Conservation (phyloP, 768 basidiomycete genomes). For the Boletales sp. region DNA sequence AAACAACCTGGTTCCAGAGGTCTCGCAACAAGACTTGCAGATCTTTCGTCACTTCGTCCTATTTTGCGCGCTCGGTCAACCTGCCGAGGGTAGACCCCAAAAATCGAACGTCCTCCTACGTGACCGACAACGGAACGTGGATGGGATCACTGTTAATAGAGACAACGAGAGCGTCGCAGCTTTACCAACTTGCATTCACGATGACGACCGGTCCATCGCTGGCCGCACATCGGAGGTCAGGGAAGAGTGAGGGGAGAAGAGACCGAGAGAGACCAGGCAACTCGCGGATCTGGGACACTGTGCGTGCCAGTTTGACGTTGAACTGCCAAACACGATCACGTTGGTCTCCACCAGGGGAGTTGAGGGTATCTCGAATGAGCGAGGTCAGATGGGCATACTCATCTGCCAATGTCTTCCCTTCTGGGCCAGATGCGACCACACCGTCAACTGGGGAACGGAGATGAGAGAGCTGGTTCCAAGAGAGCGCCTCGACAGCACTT, state of each 20-base stretch:
- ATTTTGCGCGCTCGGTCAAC: not conserved
- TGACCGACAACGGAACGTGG: slow-evolving; percentile 1
- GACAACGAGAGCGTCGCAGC: not conserved
- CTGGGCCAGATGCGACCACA: not conserved
- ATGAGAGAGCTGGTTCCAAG: slow-evolving; percentile 15
- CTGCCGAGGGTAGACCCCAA: not conserved
- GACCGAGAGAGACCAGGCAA: not conserved
- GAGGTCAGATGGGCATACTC: not conserved
- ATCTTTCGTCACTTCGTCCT: not conserved
- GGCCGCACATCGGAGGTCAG: not conserved
- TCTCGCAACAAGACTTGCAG: not conserved
- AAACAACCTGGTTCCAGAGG: not conserved
- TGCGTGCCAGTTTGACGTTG: not conserved
- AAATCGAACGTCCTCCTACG: not conserved
- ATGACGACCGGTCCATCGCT: slow-evolving; percentile 20
- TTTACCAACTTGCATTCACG: slow-evolving; percentile 23
- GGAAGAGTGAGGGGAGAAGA: not conserved
- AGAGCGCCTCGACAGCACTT: not conserved
- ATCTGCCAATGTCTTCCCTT: not conserved
- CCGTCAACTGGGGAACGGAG: slow-evolving; percentile 1
- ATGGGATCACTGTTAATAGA: not conserved
- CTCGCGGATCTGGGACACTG: not conserved
- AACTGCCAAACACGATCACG: not conserved
- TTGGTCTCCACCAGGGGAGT: not conserved
- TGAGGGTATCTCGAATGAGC: not conserved